Evolutionary conservation across 140 eudicot species (phyloP).

Genomic region (Ambrosia hybrid): DNA sequence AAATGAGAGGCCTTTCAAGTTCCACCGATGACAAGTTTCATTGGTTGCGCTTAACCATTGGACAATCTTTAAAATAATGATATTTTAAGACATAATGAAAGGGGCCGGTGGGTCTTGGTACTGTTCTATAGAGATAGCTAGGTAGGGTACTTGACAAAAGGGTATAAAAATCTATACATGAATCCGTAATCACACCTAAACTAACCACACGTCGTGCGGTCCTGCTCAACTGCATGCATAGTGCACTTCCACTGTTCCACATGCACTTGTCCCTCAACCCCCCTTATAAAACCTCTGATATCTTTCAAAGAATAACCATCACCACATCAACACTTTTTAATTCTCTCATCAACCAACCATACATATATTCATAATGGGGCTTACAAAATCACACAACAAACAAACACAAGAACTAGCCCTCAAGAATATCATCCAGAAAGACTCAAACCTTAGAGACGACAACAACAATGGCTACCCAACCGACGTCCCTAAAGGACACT

Average conservation of each 20-base stretch:
- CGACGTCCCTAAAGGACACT: constrained; percentile 76
- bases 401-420: constrained; percentile 46
- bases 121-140: constrained; percentile 28
- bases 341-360: not conserved
- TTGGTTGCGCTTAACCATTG: too few species aligned
- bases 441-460: constrained; percentile 47
- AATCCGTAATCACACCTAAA: constrained; percentile 12
- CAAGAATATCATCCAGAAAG: constrained; percentile 51
- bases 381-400: constrained; percentile 48
- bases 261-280: constrained; percentile 41
- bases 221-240: constrained; percentile 14
- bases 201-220: constrained; percentile 26
- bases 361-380: constrained; percentile 40
- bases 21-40: too few species aligned
- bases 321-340: not conserved
- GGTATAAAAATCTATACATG: constrained; percentile 24
- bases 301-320: not conserved
- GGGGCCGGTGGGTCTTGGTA: constrained; percentile 35
- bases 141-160: constrained; percentile 36
- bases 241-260: constrained; percentile 29
- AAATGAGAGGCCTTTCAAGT: too few species aligned
- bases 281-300: constrained; percentile 13
- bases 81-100: constrained; percentile 22
- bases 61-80: not conserved
- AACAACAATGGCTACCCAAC: constrained; percentile 23